phyloP scores from a whole-genome alignment of 2,329 filamentous ascomycete species.

The Colletotrichum neosansevieriae region DNA sequence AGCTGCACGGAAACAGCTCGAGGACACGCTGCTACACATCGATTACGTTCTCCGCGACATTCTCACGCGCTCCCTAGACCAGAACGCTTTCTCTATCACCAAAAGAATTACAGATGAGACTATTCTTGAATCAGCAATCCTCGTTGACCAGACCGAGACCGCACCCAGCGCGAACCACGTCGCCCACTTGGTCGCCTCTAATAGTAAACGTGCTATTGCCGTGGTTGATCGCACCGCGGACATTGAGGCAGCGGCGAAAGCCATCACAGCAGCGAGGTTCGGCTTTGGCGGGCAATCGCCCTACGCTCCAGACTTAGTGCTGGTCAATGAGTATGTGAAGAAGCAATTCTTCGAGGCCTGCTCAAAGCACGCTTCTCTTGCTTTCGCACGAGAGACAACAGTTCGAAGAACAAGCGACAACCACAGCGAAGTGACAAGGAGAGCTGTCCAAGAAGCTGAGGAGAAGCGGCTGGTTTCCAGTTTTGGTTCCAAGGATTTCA shows the following conservation, averaged over 20 bases:
- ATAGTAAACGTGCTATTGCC: slow-evolving; percentile 56
- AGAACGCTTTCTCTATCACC: slow-evolving; percentile 35
- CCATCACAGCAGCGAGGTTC: slow-evolving; percentile 66
- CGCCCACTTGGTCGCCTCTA: slow-evolving; percentile 40
- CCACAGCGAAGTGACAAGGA: slow-evolving; percentile 41
- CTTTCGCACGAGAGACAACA: slow-evolving; percentile 49
- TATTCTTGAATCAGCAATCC: slow-evolving; percentile 22
- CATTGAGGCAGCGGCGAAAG: slow-evolving; percentile 63
- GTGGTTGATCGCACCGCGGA: slow-evolving; percentile 72
- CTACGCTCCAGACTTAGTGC: slow-evolving; percentile 71
- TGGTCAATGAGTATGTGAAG: slow-evolving; percentile 74
- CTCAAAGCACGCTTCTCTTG: slow-evolving; percentile 42
- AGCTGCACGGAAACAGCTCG: slow-evolving; percentile 16
- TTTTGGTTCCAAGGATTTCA: slow-evolving; percentile 37
- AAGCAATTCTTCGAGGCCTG: slow-evolving; percentile 61
- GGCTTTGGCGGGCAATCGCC: slow-evolving; percentile 67
- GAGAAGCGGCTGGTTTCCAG: slow-evolving; percentile 41
- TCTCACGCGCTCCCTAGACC: slow-evolving; percentile 26
- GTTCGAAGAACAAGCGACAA: slow-evolving; percentile 40
- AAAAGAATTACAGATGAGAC: slow-evolving; percentile 24
- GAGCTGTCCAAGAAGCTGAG: slow-evolving; percentile 44
- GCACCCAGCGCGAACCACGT: slow-evolving; percentile 6
- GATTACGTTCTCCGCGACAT: slow-evolving; percentile 28
- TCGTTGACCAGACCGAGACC: slow-evolving; percentile 29
- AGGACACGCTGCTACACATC: slow-evolving; percentile 29